Evolutionary conservation across 2,329 filamentous ascomycete genomes (phyloP).

Genomic region (Calonectria pteridis): DNA sequence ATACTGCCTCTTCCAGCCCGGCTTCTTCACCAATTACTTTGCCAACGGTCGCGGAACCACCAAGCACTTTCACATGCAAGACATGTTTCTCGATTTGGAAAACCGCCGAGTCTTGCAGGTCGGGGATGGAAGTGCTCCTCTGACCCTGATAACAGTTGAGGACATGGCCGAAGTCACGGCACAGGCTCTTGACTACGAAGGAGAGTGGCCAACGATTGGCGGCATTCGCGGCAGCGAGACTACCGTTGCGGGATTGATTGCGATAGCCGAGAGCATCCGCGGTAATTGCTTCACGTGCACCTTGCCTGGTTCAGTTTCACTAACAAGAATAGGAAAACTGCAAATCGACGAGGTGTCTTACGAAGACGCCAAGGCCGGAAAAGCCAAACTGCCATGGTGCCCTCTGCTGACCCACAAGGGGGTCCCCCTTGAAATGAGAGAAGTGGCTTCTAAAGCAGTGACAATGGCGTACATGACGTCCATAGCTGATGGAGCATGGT

Average conservation of each 20-base stretch:
- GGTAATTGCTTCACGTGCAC: constrained; percentile 43
- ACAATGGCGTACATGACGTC: not conserved
- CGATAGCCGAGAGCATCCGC: constrained; percentile 53
- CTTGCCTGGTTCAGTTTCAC: not conserved
- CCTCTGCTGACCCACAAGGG: not conserved
- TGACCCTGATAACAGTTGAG: constrained; percentile 56
- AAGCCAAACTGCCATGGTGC: constrained; percentile 19
- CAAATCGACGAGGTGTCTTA: not conserved
- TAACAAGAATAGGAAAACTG: not conserved
- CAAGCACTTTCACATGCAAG: constrained; percentile 55
- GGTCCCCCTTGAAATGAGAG: not conserved
- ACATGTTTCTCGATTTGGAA: constrained; percentile 53
- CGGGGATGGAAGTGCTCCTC: constrained; percentile 54
- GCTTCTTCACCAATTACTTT: constrained; percentile 66
- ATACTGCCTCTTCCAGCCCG: constrained; percentile 67
- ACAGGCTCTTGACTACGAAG: constrained; percentile 56
- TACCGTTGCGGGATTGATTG: constrained; percentile 50
- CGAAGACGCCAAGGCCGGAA: constrained; percentile 24
- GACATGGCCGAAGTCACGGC: constrained; percentile 57
- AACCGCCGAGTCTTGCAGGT: constrained; percentile 56
- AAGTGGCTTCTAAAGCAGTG: not conserved
- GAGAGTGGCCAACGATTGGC: constrained; percentile 55
- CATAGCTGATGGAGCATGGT: constrained; percentile 39
- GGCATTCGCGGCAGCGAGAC: constrained; percentile 55
- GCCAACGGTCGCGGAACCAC: constrained; percentile 60